A percentile compares a stretch with the other conserved stretches of the same genome.
phyloP scores from a whole-genome alignment of 2,329 filamentous ascomycete species.

The Aspergillus aculeatinus region DNA sequence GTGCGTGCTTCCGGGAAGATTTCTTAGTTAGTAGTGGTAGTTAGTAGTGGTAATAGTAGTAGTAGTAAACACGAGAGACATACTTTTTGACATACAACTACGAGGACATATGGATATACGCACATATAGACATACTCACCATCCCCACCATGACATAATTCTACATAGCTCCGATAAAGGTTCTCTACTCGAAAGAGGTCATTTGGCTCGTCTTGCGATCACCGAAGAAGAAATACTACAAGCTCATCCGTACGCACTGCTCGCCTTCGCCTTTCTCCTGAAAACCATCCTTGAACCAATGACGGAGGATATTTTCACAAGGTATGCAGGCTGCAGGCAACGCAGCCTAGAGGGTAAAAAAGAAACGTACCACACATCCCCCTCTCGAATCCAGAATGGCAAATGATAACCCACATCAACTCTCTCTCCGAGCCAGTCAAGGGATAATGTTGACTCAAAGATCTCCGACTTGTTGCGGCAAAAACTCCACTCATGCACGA shows the following conservation, averaged over 20 bases:
- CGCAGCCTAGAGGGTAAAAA: not conserved
- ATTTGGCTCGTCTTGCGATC: too few relatives aligned
- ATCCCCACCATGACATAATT: too few relatives aligned
- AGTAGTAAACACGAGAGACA: not conserved
- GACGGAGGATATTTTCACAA: not conserved
- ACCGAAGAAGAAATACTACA: too few relatives aligned
- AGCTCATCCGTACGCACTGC: too few relatives aligned
- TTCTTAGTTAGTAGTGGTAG: too few relatives aligned
- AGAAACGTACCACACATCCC: not conserved
- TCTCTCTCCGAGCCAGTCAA: not conserved
- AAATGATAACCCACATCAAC: not conserved
- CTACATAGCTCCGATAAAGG: too few relatives aligned
- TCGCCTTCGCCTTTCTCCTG: too few relatives aligned
- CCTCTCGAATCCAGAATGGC: not conserved
- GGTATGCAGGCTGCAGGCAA: not conserved
- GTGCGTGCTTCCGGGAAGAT: conserved; percentile 17
- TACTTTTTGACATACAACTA: not conserved
- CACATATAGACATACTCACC: too few relatives aligned
- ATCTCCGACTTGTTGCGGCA: not conserved
- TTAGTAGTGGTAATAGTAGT: not conserved
- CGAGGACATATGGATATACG: too few relatives aligned
- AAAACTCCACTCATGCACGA: not conserved
- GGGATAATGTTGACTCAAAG: not conserved
- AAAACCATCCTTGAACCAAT: not conserved
- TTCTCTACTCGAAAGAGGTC: too few relatives aligned